phyloP scores from a whole-genome alignment of 495 filamentous ascomycete species.

The Peziza echinospora region DNA sequence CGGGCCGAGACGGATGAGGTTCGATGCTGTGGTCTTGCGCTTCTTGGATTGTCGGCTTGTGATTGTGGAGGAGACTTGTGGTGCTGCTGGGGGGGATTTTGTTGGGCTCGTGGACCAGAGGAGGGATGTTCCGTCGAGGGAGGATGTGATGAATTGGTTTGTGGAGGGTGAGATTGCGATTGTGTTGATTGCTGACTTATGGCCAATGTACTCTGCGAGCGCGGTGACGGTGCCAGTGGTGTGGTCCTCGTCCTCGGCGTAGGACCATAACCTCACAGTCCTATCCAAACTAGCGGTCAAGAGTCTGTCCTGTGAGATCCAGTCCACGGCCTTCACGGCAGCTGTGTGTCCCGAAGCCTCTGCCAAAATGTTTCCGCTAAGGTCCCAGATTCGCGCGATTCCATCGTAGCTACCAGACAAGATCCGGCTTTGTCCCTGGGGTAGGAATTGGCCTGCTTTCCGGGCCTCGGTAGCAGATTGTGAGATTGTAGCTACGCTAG shows the following conservation, averaged over 20 bases:
- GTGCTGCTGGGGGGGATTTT: conserved; percentile 46
- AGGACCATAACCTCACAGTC: conserved; percentile 72
- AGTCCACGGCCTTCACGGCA: conserved; percentile 53
- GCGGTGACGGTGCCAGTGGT: conserved; percentile 39
- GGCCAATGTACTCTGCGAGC: conserved; percentile 67
- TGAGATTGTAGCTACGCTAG: conserved; percentile 50
- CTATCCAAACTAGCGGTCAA: conserved; percentile 66
- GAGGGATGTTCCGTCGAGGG: conserved; percentile 54
- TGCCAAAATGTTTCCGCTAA: conserved; percentile 53
- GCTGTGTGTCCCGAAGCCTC: conserved; percentile 57
- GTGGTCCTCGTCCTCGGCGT: conserved; percentile 28
- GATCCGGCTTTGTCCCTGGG: conserved; percentile 32
- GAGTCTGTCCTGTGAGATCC: conserved; percentile 24
- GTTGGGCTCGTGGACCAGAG: conserved; percentile 65
- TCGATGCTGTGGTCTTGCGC: conserved; percentile 44
- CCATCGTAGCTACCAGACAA: conserved; percentile 85
- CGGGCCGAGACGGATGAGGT: conserved; percentile 4
- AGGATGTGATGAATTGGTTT: conserved; percentile 61
- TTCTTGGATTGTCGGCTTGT: conserved; percentile 43
- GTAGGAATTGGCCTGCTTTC: conserved; percentile 25
- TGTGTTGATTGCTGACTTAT: conserved; percentile 50
- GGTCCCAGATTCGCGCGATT: conserved; percentile 67
- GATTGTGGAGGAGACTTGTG: conserved; percentile 39
- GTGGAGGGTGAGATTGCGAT: conserved; percentile 56
- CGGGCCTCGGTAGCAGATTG: conserved; percentile 24